A percentile compares a stretch with the other conserved stretches of the same genome.
These are phyloP conservation scores for Salix suchowensis DNA, from an alignment of 345 rosid genomes.

Conservation along the genomic window DNA sequence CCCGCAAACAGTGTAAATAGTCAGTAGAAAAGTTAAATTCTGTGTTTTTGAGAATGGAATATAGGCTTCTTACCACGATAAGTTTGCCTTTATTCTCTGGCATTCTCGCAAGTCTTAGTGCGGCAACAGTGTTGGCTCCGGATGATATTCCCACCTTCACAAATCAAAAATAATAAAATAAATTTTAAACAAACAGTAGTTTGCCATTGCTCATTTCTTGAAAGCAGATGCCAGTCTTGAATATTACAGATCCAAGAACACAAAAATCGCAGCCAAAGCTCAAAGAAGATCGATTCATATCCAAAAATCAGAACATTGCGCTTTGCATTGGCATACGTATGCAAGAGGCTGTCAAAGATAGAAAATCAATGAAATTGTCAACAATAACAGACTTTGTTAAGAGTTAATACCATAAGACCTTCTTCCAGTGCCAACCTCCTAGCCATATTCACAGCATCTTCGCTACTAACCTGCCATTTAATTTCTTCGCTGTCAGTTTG, in stretches of 20 bases:
- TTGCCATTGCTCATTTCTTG: neutral
- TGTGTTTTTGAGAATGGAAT: neutral
- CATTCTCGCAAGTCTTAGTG: conserved; percentile 69
- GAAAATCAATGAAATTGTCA: neutral
- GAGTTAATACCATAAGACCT: conserved; percentile 74
- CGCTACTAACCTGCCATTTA: conserved; percentile 68
- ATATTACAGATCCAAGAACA: neutral
- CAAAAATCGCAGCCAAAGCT: neutral
- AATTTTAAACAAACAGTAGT: neutral
- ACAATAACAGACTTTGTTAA: neutral
- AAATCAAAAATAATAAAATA: neutral
- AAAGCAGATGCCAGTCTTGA: neutral
- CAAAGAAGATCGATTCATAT: neutral
- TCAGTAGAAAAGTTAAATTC: neutral
- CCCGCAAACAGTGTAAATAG: neutral
- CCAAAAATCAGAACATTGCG: neutral
- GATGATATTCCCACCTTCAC: conserved; percentile 92
- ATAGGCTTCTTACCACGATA: conserved; percentile 62
- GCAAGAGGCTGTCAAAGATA: neutral
- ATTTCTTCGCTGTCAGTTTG: neutral
- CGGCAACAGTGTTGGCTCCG: conserved; percentile 91
- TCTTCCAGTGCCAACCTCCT: conserved; percentile 87
- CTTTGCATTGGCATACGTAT: neutral
- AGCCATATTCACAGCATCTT: conserved; percentile 90
- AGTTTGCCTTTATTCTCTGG: conserved; percentile 95